These are phyloP conservation scores for Choanephora cucurbitarum DNA, from an alignment of 371 early-diverging fungal genomes.

Conservation along the genomic window DNA sequence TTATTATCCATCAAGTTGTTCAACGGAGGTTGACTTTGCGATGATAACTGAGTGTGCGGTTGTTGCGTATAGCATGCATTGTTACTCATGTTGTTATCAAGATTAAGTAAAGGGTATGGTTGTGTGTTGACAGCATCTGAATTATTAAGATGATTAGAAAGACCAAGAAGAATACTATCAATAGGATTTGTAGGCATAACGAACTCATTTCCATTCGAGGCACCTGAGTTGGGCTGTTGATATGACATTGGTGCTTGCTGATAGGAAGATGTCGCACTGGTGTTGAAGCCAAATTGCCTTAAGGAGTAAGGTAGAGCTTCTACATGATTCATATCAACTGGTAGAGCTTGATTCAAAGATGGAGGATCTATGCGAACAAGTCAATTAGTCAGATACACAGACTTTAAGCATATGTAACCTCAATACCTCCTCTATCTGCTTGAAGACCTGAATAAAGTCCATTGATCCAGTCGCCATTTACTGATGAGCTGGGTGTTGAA, in stretches of 20 bases:
- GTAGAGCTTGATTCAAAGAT: not conserved
- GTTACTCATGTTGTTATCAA: not conserved
- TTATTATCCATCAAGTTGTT: constrained; percentile 10
- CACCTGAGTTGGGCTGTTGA: not conserved
- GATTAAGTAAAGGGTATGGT: no score
- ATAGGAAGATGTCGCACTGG: constrained; percentile 4
- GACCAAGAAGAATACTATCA: not conserved
- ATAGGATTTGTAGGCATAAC: not conserved
- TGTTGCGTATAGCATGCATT: constrained; percentile 1
- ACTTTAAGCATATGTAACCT: constrained; percentile 1
- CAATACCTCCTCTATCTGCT: constrained; percentile 5
- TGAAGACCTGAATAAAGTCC: constrained; percentile 37
- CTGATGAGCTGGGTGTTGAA: constrained; percentile 27
- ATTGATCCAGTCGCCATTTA: constrained; percentile 46
- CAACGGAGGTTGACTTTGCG: not conserved
- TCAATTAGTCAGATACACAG: not conserved
- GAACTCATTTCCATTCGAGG: not conserved
- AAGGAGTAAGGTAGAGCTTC: constrained; percentile 34
- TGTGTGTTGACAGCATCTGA: no score
- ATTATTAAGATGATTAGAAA: no score
- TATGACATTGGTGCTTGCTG: not conserved
- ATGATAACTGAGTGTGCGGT: constrained; percentile 6
- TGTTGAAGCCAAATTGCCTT: constrained; percentile 38
- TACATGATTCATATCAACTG: not conserved
- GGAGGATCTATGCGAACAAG: no score